A percentile compares a stretch with the other conserved stretches of the same genome.
These are phyloP conservation scores for Abrus pulchellus DNA, from an alignment of 306 rosid genomes.

Conservation along the genomic window DNA sequence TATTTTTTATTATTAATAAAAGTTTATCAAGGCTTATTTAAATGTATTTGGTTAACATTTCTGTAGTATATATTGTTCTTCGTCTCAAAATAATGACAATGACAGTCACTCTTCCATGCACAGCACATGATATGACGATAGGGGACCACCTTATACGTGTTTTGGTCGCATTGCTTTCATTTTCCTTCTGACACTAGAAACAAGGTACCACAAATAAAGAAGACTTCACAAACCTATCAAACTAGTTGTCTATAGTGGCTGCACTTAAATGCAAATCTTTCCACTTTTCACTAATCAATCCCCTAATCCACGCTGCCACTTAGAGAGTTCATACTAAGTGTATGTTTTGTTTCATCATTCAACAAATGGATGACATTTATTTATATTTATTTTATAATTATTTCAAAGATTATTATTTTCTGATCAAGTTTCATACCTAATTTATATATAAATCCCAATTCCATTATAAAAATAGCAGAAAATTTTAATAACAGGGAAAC, in stretches of 20 bases:
- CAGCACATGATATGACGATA: not conserved
- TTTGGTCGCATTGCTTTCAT: not conserved
- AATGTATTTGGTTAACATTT: not conserved
- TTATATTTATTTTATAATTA: too few species aligned
- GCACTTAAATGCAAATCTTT: slow-evolving; percentile 23
- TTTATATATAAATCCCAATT: too few species aligned
- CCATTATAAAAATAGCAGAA: too few species aligned
- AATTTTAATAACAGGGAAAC: too few species aligned
- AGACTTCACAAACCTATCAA: not conserved
- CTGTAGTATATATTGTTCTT: not conserved
- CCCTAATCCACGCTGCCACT: slow-evolving; percentile 1
- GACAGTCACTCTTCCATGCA: not conserved
- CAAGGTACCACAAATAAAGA: not conserved
- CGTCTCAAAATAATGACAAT: not conserved
- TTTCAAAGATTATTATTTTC: too few species aligned
- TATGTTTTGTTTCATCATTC: too few species aligned
- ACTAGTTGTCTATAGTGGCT: slow-evolving; percentile 5
- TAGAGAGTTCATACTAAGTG: not conserved
- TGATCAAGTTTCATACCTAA: too few species aligned
- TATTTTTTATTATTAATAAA: not conserved
- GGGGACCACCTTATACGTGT: slow-evolving; percentile 21
- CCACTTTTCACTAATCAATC: slow-evolving; percentile 21
- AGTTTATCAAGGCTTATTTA: not conserved
- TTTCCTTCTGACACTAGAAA: not conserved
- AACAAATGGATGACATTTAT: too few species aligned